Percentiles rank a stretch among this genome's conserved stretches.
Evolutionary conservation across 2,329 filamentous ascomycete species (phyloP).

Genomic region (Fusarium sp.): DNA sequence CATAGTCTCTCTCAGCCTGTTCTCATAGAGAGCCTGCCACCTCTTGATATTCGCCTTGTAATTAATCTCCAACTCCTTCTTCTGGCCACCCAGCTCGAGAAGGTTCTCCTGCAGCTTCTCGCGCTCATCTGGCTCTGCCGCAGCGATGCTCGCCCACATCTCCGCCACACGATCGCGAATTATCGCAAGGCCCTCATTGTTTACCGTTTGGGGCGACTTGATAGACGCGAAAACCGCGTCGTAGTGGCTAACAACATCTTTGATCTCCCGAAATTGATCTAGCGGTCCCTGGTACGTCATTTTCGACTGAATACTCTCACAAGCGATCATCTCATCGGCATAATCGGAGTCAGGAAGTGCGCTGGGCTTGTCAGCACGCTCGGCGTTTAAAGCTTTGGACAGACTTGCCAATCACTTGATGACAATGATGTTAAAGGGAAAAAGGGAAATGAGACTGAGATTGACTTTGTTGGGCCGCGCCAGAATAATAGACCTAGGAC

Average conservation of each 20-base stretch:
- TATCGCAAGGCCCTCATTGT: neutral
- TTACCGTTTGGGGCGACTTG: conserved; percentile 1
- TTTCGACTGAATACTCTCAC: conserved; percentile 1
- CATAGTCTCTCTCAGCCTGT: neutral
- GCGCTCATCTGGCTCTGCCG: neutral
- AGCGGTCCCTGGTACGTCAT: conserved; percentile 15
- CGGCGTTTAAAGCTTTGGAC: neutral
- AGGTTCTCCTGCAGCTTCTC: conserved; percentile 2
- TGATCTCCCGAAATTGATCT: conserved; percentile 8
- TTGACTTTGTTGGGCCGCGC: no score
- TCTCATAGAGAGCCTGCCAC: neutral
- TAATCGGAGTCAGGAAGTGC: neutral
- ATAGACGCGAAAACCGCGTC: neutral
- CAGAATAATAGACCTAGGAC: no score
- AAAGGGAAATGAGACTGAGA: no score
- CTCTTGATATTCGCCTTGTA: neutral
- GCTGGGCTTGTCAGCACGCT: neutral
- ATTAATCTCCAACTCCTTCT: conserved; percentile 22
- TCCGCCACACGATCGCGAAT: neutral
- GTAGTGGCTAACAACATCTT: conserved; percentile 16
- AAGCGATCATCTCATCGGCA: neutral
- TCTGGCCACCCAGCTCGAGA: conserved; percentile 3
- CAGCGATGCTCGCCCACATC: neutral
- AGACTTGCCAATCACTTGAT: neutral
- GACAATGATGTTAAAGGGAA: neutral